Evolutionary conservation across 495 filamentous ascomycete species (phyloP).

Genomic region (Parathielavia appendiculata): DNA sequence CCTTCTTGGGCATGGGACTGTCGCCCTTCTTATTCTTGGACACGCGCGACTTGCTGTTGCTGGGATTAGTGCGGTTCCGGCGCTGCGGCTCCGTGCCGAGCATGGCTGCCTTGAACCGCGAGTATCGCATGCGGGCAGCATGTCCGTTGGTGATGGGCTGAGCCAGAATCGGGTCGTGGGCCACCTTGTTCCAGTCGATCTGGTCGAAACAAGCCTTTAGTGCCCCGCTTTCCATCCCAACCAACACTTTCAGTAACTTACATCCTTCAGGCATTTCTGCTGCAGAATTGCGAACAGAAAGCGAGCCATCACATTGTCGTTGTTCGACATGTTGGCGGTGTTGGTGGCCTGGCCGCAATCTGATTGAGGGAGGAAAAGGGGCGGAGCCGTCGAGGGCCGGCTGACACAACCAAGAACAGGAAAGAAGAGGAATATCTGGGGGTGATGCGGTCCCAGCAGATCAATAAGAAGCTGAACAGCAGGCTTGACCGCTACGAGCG

Average conservation of each 20-base stretch:
- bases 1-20: conserved; percentile 26
- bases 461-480: conserved; percentile 27
- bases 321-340: conserved; percentile 39
- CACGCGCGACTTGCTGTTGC: conserved; percentile 29
- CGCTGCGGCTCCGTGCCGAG: conserved; percentile 39
- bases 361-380: conserved; percentile 6
- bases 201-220: conserved; percentile 25
- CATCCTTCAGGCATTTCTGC: conserved; percentile 68
- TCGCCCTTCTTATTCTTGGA: conserved; percentile 41
- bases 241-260: conserved; percentile 36
- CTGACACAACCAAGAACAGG: conserved; percentile 22
- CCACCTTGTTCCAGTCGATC: conserved; percentile 73
- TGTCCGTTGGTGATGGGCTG: conserved; percentile 72
- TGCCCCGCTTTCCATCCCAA: neutral
- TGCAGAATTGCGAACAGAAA: conserved; percentile 73
- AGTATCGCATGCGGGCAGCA: conserved; percentile 76
- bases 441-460: conserved; percentile 11
- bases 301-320: conserved; percentile 49
- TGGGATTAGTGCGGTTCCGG: conserved; percentile 34
- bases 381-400: conserved; percentile 22
- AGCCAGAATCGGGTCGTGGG: conserved; percentile 44
- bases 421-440: conserved; percentile 6
- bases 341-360: conserved; percentile 4
- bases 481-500: conserved; percentile 12
- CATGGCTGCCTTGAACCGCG: conserved; percentile 54